A percentile compares a stretch with the other conserved stretches of the same genome.
phyloP scores from a whole-genome alignment of 306 rosid species.

The Prunus mume region DNA sequence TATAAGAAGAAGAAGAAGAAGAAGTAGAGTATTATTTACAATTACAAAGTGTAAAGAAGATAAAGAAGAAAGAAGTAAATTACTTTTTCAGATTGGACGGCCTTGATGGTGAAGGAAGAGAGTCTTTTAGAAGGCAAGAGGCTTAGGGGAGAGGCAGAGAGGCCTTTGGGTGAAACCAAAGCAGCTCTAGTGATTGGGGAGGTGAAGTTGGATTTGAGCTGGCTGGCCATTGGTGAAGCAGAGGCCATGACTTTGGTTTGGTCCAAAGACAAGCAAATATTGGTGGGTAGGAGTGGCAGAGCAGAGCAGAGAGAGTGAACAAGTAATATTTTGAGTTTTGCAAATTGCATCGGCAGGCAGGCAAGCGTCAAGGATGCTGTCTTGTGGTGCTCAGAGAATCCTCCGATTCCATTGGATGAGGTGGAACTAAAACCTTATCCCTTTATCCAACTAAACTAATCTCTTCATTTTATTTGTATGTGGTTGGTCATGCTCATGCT shows the following conservation, averaged over 20 bases:
- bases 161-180: constrained; percentile 67
- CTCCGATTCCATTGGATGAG: constrained; percentile 55
- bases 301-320: constrained; percentile 1
- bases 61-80: neutral
- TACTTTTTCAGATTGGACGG: constrained; percentile 84
- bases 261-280: neutral
- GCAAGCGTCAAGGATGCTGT: constrained; percentile 12
- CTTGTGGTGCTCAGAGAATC: constrained; percentile 43
- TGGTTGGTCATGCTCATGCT: neutral
- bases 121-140: constrained; percentile 33
- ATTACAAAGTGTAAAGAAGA: neutral
- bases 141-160: constrained; percentile 53
- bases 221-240: constrained; percentile 86
- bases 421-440: constrained; percentile 51
- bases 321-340: neutral
- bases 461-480: neutral
- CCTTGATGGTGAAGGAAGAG: constrained; percentile 59
- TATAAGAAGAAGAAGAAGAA: neutral
- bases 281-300: constrained; percentile 10
- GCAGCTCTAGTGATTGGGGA: constrained; percentile 49
- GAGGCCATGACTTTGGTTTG: constrained; percentile 52
- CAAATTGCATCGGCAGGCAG: neutral
- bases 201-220: constrained; percentile 74
- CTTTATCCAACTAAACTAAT: constrained; percentile 42
- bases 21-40: neutral